These are phyloP conservation scores for Cercophora newfieldiana DNA, from an alignment of 495 filamentous ascomycete species.

Conservation along the genomic window DNA sequence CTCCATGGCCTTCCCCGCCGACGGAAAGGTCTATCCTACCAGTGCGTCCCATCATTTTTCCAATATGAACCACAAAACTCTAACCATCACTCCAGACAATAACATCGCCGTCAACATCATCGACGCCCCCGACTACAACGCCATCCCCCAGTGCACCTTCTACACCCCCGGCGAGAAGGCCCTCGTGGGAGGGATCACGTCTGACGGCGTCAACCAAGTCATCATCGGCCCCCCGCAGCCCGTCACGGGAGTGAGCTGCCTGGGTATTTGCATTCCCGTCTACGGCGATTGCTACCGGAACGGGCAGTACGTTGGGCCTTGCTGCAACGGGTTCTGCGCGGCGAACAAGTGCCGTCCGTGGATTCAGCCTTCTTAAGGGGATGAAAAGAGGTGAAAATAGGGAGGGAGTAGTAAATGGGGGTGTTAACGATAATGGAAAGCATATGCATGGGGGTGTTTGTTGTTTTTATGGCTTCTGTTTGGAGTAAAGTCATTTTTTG, in stretches of 20 bases:
- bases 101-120: slow-evolving; percentile 30
- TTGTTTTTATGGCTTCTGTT: no score
- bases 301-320: slow-evolving; percentile 30
- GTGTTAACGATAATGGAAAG: no score
- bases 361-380: slow-evolving; percentile 17
- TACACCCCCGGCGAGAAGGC: slow-evolving; percentile 22
- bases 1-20: slow-evolving; percentile 30
- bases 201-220: slow-evolving; percentile 25
- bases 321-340: slow-evolving; percentile 35
- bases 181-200: slow-evolving; percentile 24
- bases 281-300: slow-evolving; percentile 31
- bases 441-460: no score
- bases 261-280: slow-evolving; percentile 27
- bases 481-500: no score
- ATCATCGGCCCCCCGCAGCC: slow-evolving; percentile 34
- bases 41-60: slow-evolving; percentile 17
- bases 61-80: neutral
- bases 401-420: no score
- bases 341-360: slow-evolving; percentile 36
- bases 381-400: neutral
- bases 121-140: slow-evolving; percentile 33
- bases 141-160: slow-evolving; percentile 29
- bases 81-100: slow-evolving; percentile 23
- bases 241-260: slow-evolving; percentile 29
- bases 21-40: slow-evolving; percentile 27